Evolutionary conservation across 164 flowering plant species (phyloP), one percentile per base, ranked within the genome.

Genomic region (Magnolia sinica): DNA sequence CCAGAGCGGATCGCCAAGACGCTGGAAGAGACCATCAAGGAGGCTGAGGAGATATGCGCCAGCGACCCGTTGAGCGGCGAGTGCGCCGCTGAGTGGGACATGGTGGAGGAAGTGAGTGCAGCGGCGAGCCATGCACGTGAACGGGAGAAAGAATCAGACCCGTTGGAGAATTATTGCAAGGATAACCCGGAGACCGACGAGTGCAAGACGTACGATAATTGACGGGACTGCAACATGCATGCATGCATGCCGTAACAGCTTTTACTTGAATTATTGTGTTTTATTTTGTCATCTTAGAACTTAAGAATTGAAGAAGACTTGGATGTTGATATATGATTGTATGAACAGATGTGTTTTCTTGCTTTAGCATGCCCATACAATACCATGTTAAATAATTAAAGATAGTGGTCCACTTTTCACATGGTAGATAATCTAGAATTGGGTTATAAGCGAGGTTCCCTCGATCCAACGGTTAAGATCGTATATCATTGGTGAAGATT

Each of bases 71-170:
- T 23, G 20, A 85, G 84, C 79, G 88, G 88, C 2, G 91, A 88
- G 84, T 91, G 96, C 76, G 92, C 68, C 50, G 96, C 97, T 8
- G 90, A 91, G 65, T 90, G 94, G 97, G 98, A 94, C 74, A 93
- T 89, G 85, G 98, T 92, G 78, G 94, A 92, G 88, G 96, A 94
- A 85, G 82, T 91, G 71, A 91, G 93, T 59, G 95, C 91, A 3
- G 97, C 98, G 7, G 94, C 92, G 4, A 92, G 97, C 85, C 94
- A 93, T 75, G 88, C 87, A 0, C 81, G 91, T 81, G 91, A 85
- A 79, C 87, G 77, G 84, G 49, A 83, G 84, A 83, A 83, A 72
- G 88, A 86, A 74, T 59, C 87, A 1, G 98, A 95, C 76, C 91
- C 94, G 0, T 68, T 95, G 83, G 99, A 95, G 86, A 58, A 31